Evolutionary conservation across 495 filamentous ascomycete species (phyloP), one percentile per base, ranked within the genome.

Genomic region (Echria macrotheca): DNA sequence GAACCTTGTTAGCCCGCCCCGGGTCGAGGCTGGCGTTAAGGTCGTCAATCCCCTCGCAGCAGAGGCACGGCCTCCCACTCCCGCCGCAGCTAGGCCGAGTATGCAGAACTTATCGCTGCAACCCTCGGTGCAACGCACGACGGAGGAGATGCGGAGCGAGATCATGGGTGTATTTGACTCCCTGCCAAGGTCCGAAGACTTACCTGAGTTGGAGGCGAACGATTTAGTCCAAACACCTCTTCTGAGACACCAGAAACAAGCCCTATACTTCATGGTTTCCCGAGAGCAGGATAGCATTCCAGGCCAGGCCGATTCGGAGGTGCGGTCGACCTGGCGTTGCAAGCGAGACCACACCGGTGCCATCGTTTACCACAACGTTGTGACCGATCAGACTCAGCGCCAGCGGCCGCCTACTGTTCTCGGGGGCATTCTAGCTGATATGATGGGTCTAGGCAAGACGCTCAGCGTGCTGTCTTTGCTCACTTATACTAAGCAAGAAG

Each of bases 401-500:
- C 52, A 77, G n/a, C 78, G 79, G 54, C 91, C 93, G 0, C 70
- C 78, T 0, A 80, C 89, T 49, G 76, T 80, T 0, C 70, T 84
- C 1, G 93, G 93, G 7, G 93, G 93, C n/a, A 85, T 98, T 24
- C 71, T 98, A 17, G 93, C 93, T 5, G 93, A 98, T 61, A 89
- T 95, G 85, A 98, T 98, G 93, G 93, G 93, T 29, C 69, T 98
- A 12, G 93, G 93, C 5, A 98, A 98, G 63, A 96, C 93, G 0
- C 68, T 98, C 38, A 95, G 86, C 59, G 85, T 95, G 23, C 72
- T 98, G 5, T 85, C 89, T 2, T 73, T 97, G 18, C 65, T 91
- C 12, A 69, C 81, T 2, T 74, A 72, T 14, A 84, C 87, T 0
- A 66, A 85, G 2, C 57, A 67, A 0, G 73, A 83, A 21, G 79